Conservation (phyloP, 1,139 yeast genomes). For the Taiozyma sp. region DNA sequence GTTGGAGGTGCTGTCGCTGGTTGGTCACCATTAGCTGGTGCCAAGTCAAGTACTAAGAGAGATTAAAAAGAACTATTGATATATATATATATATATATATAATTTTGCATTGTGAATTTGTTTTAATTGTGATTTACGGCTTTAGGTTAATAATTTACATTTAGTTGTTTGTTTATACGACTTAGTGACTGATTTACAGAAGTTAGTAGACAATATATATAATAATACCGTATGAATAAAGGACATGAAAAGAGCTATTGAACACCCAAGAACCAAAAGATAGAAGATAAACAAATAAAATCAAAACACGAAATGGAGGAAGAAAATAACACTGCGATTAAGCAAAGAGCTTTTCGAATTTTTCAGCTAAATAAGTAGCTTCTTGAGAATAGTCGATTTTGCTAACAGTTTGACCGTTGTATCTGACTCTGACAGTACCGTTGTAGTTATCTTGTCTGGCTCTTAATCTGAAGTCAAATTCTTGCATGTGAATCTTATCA, state of each 20-base stretch:
- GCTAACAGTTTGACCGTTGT: slow-evolving; percentile 54
- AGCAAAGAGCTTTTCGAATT: slow-evolving; percentile 38
- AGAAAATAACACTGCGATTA: slow-evolving; percentile 13
- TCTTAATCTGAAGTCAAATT: slow-evolving; percentile 68
- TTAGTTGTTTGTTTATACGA: no score
- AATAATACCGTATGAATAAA: not conserved
- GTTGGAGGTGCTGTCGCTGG: slow-evolving; percentile 55
- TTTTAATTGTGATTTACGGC: not conserved
- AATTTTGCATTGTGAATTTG: not conserved
- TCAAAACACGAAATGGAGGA: not conserved
- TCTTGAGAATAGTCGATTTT: slow-evolving; percentile 60
- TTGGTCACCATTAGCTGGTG: slow-evolving; percentile 27
- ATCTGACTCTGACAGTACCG: slow-evolving; percentile 73
- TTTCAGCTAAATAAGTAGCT: slow-evolving; percentile 50
- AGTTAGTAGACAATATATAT: not conserved
- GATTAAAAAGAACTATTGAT: not conserved
- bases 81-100: no score
- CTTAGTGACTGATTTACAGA: not conserved
- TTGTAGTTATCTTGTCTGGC: slow-evolving; percentile 85
- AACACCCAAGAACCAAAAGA: not conserved
- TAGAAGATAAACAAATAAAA: not conserved
- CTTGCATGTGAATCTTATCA: slow-evolving; percentile 56
- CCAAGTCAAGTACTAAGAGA: not conserved
- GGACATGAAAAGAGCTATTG: not conserved
- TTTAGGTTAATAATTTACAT: not conserved